Evolutionary conservation across 2,329 filamentous ascomycete genomes (phyloP), one percentile per base, ranked within the genome.

Genomic region (Scolecobasidium constrictum): DNA sequence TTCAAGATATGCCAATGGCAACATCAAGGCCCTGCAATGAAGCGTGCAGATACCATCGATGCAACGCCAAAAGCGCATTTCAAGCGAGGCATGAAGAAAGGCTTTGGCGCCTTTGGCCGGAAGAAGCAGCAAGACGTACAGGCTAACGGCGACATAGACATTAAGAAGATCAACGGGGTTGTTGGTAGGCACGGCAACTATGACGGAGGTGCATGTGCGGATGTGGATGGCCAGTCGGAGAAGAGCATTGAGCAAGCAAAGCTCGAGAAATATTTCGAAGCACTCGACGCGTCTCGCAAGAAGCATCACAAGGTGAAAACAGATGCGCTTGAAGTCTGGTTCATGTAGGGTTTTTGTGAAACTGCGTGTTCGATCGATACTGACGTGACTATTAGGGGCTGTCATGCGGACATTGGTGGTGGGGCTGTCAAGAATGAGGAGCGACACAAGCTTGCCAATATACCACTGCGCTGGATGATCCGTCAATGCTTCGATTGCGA

Each of bases 391-490:
- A n/a, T n/a, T n/a, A 31, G 26, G 26, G 66, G 65, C 9, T 54
- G 55, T 16, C 65, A 68, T 45, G 61, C 57, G 3, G 66, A 69
- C 49, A 56, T 68, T 6, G 65, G 66, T n/a, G 65, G 64, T 2
- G 65, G 67, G 4, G 64, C 65, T 2, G 61, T 65, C 3, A 45
- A 50, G 3, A 67, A 68, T 45, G 57, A 59, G 23, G 54, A 53
- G 33, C 57, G 64, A 2, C 65, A 68, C 43, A 65, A 63, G 49
- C 58, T 69, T 6, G 58, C 64, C 3, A 61, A 61, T 3, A 68
- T 68, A 12, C 65, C 66, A 4, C 55, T 69, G 3, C 59, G 65
- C 3, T 69, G 66, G 66, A 69, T 69, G 66, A 56, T 69, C 9
- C 57, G 65, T 16, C 65, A 69, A 48, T 64, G 60, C 45, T 69